Evolutionary conservation across 2,329 filamentous ascomycete genomes (phyloP).

Genomic region (Shiraia bambusicola): DNA sequence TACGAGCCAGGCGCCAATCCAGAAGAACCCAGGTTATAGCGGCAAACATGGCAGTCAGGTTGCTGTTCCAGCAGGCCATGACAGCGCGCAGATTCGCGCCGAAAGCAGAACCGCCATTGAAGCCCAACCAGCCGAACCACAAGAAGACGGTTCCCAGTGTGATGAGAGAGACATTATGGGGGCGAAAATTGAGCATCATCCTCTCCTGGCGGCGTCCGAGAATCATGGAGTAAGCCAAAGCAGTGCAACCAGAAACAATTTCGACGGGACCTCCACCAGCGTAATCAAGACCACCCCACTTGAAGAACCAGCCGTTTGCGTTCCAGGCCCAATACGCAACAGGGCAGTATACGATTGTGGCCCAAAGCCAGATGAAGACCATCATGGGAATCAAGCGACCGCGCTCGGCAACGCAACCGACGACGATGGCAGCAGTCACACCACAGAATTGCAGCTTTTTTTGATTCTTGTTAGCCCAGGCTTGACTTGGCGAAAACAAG

Average conservation of each 20-base stretch:
- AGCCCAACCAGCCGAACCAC: conserved; percentile 98
- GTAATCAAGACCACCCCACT: conserved; percentile 92
- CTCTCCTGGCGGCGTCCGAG: conserved; percentile 95
- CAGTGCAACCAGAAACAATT: conserved; percentile 90
- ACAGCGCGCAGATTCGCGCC: conserved; percentile 90
- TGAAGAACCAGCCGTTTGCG: conserved; percentile 86
- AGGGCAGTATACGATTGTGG: conserved; percentile 95
- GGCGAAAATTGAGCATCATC: conserved; percentile 99
- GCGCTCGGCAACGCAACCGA: conserved; percentile 90
- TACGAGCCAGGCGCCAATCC: conserved; percentile 89
- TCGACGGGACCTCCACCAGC: conserved; percentile 96
- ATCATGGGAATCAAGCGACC: conserved; percentile 89
- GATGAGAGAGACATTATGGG: conserved; percentile 97
- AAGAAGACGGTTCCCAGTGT: conserved; percentile 92
- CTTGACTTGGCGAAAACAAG: neutral
- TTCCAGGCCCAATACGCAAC: conserved; percentile 98
- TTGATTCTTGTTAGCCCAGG: conserved; percentile 17
- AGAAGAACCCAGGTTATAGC: conserved; percentile 93
- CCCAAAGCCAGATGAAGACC: conserved; percentile 96
- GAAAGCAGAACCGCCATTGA: conserved; percentile 95
- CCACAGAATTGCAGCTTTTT: conserved; percentile 94
- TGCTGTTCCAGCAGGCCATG: conserved; percentile 98
- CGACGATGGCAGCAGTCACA: conserved; percentile 86
- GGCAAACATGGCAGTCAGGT: conserved; percentile 87
- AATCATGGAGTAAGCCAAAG: conserved; percentile 92